Percentiles rank a stretch among this genome's conserved stretches.
phyloP scores from a whole-genome alignment of 345 rosid genomes.

The Laguncularia racemosa region DNA sequence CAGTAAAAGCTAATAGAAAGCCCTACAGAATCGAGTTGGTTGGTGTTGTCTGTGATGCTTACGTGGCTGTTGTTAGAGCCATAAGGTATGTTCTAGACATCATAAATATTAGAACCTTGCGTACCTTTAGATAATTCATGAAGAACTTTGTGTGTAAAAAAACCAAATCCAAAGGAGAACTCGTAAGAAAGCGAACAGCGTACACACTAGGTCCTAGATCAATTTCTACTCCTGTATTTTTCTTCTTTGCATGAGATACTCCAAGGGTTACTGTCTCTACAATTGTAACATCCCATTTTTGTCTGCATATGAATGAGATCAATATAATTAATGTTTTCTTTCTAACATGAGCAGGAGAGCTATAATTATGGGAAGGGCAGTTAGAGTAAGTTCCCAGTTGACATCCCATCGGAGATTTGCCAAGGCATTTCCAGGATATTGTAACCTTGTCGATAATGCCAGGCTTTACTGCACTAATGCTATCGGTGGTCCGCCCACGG shows the following conservation, averaged over 20 bases:
- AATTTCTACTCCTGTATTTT: too few relatives aligned
- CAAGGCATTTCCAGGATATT: constrained; percentile 60
- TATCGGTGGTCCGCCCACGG: constrained; percentile 66
- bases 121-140: too few relatives aligned
- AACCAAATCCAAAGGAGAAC: too few relatives aligned
- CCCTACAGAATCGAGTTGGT: constrained; percentile 79
- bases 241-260: too few relatives aligned
- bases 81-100: constrained; percentile 41
- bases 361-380: constrained; percentile 65
- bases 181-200: too few relatives aligned
- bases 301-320: too few relatives aligned
- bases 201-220: too few relatives aligned
- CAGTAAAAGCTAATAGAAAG: constrained; percentile 22
- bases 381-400: constrained; percentile 76
- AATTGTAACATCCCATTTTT: too few relatives aligned
- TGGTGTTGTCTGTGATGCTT: constrained; percentile 90
- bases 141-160: too few relatives aligned
- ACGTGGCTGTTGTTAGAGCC: constrained; percentile 83
- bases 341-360: constrained; percentile 54
- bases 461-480: constrained; percentile 80
- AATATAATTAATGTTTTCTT: neutral
- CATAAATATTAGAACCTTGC: too few relatives aligned
- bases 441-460: constrained; percentile 69
- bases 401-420: constrained; percentile 87
- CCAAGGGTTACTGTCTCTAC: too few relatives aligned